phyloP scores from a whole-genome alignment of 139 green algal genomes.

The Yamagishiella unicocca region DNA sequence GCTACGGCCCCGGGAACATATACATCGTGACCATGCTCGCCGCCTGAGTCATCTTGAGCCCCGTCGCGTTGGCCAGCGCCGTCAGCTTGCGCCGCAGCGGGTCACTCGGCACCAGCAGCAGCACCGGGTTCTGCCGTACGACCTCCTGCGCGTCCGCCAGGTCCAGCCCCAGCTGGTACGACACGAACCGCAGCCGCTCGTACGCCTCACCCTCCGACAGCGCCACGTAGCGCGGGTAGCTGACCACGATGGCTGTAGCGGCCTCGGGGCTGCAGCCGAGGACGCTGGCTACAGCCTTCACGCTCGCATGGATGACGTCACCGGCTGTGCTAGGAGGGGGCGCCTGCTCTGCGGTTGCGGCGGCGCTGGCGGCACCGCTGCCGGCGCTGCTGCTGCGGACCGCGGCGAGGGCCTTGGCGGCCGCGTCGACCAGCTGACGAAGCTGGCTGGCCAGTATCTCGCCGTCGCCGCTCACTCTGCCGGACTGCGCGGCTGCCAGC shows the following conservation, averaged over 20 bases:
- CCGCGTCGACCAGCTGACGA: neutral
- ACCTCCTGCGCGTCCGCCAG: neutral
- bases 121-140: constrained; percentile 12
- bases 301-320: neutral
- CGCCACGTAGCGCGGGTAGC: neutral
- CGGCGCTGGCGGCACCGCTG: too few species aligned
- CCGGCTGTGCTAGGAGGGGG: neutral
- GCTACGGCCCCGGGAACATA: constrained; percentile 31
- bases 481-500: neutral
- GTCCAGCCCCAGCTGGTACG: neutral
- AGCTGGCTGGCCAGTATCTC: neutral
- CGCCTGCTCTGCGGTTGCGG: neutral
- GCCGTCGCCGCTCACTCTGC: neutral
- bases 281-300: neutral
- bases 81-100: constrained; percentile 16
- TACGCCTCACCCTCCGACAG: neutral
- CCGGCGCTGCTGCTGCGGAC: neutral
- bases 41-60: neutral
- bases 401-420: neutral
- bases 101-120: constrained; percentile 35
- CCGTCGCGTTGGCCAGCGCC: constrained; percentile 25
- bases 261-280: neutral
- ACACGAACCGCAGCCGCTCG: neutral
- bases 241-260: neutral
- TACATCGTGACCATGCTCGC: constrained; percentile 24